These are phyloP conservation scores for Periconia macrospinosa DNA, from an alignment of 2,329 filamentous ascomycete species.

Conservation along the genomic window DNA sequence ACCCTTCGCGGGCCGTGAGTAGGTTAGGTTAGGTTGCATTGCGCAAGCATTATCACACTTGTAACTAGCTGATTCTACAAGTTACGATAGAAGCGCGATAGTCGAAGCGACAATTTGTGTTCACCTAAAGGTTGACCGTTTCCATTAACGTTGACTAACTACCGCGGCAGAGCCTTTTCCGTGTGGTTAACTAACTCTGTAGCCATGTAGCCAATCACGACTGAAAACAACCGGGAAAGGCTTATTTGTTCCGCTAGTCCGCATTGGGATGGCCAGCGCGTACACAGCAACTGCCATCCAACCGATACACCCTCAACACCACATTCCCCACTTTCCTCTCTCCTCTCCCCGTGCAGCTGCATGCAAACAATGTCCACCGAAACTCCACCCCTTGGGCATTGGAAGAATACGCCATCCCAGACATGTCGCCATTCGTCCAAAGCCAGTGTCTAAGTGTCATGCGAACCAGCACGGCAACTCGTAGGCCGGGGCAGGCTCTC, in stretches of 20 bases:
- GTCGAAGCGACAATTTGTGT: neutral
- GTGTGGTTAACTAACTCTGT: too few relatives aligned
- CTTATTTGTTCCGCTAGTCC: conserved; percentile 11
- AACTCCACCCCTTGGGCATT: too few relatives aligned
- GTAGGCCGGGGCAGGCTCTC: conserved; percentile 10
- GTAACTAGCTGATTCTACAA: too few relatives aligned
- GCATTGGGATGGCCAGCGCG: conserved; percentile 15
- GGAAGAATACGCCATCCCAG: conserved; percentile 15
- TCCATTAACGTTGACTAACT: neutral
- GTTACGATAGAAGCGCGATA: neutral
- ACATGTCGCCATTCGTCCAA: conserved; percentile 29
- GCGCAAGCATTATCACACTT: too few relatives aligned
- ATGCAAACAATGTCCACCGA: conserved; percentile 15
- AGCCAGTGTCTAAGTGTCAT: conserved; percentile 31
- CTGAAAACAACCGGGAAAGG: conserved; percentile 11
- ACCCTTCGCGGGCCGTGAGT: neutral
- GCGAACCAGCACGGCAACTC: conserved; percentile 30
- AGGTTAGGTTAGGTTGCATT: too few relatives aligned
- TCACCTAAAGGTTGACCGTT: neutral
- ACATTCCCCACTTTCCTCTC: conserved; percentile 23
- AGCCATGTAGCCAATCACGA: neutral
- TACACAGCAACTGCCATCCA: conserved; percentile 14
- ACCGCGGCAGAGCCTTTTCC: too few relatives aligned
- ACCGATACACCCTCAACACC: conserved; percentile 18
- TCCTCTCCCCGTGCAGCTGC: conserved; percentile 29